Percentiles rank a stretch among this genome's conserved stretches.
These are phyloP conservation scores for Phytophthora boehmeriae DNA, from an alignment of 352 stramenopile species.

Conservation along the genomic window DNA sequence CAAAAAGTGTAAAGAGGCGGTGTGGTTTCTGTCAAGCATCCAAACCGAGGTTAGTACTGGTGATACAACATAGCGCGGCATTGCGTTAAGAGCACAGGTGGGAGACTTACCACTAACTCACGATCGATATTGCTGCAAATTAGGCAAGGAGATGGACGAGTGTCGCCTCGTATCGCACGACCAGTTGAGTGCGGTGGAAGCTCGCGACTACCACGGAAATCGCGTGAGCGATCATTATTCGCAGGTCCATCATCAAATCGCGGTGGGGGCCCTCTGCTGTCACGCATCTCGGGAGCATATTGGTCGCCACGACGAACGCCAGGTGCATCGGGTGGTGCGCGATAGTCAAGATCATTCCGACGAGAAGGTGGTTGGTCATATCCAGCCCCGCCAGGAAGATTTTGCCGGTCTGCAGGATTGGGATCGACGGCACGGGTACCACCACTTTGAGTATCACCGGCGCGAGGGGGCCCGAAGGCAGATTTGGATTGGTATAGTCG, in stretches of 20 bases:
- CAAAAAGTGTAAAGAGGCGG: slow-evolving; percentile 82
- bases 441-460: slow-evolving; percentile 19
- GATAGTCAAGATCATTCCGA: slow-evolving; percentile 28
- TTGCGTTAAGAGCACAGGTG: not conserved
- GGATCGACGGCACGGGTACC: slow-evolving; percentile 6
- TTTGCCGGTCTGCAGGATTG: slow-evolving; percentile 20
- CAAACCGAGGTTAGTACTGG: slow-evolving; percentile 1
- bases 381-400: slow-evolving; percentile 17
- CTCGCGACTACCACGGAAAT: slow-evolving; percentile 20
- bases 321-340: slow-evolving; percentile 9
- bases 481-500: slow-evolving; percentile 78
- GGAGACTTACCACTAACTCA: slow-evolving; percentile 53
- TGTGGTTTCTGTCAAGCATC: slow-evolving; percentile 52
- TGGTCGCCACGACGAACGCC: slow-evolving; percentile 26
- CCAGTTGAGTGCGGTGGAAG: slow-evolving; percentile 71
- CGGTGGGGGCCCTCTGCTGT: slow-evolving; percentile 20
- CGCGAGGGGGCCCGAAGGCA: slow-evolving; percentile 49
- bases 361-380: slow-evolving; percentile 26
- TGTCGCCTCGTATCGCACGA: slow-evolving; percentile 60
- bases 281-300: slow-evolving; percentile 24
- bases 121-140: slow-evolving; percentile 88
- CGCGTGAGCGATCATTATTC: slow-evolving; percentile 31
- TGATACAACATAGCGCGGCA: too few relatives aligned
- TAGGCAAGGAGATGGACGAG: slow-evolving; percentile 62
- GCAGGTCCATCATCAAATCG: slow-evolving; percentile 30